Base-by-base conservation (phyloP, 768 basidiomycete species). In the Gyrodon lividus region DNA sequence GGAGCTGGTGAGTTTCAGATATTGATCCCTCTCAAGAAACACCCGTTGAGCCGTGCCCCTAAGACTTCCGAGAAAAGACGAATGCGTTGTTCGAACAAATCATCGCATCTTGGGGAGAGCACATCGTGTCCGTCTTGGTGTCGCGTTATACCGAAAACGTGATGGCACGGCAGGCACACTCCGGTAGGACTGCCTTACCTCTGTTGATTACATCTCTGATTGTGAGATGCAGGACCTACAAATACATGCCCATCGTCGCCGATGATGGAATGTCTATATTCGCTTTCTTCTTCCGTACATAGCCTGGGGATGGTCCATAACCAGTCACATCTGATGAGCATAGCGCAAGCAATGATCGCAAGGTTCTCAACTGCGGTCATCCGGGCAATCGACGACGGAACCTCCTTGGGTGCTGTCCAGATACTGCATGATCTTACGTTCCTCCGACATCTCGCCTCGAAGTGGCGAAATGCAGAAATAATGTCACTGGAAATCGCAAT, bases 231-330 rank as follows among this genome's bases (percentile, higher is more conserved):
- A 70, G 69, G 51, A 34, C 41, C 48, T 35, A 43, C 43, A 50
- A 53, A 41, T 40, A 67, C 57, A 49, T 74, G 75, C 8, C 80
- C 83, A 42, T 86, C 86, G 31, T 64, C 79, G 43, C 64, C 70
- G 38, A 72, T 88, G 45, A 70, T 84, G 50, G 73, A 78, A 38
- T 78, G 81, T 16, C 64, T 91, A 46, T 64, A 83, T 40, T 65
- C 73, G 1, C 67, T 91, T 16, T 79, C 79, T 28, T 72, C 74
- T 13, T 75, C 77, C 3, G 67, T 85, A 45, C 79, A 81, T 57
- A 73, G 77, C n/a, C 66, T 89, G 12, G 83, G 82, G 1, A 64
- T 79, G 43, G 69, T 74, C 38, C 68, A 72, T 46, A 67, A 75
- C 39, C 65, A 65, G 38, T 37, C 61, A 46, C 70, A 66, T 57